Evolutionary conservation across 495 filamentous ascomycete genomes (phyloP).

Genomic region (Penicillium subrubescens): DNA sequence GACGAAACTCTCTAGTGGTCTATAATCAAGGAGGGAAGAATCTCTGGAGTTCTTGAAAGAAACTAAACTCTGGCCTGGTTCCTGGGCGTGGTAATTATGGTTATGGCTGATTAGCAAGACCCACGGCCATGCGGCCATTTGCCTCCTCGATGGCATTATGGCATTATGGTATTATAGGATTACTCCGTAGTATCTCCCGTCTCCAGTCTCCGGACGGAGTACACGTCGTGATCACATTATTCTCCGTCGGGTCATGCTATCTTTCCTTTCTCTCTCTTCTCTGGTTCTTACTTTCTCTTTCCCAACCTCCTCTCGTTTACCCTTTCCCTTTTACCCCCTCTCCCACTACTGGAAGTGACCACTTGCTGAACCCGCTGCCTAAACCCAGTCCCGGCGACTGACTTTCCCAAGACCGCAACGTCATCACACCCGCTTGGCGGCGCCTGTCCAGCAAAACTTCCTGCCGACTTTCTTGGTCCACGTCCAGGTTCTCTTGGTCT

Average conservation of each 20-base stretch:
- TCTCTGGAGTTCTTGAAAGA: background rate
- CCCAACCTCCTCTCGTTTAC: background rate
- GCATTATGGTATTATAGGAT: too few relatives aligned
- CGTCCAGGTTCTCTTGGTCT: background rate
- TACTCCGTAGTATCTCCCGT: background rate
- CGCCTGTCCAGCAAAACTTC: background rate
- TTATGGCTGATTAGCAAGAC: slow-evolving; percentile 2
- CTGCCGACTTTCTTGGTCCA: slow-evolving; percentile 1
- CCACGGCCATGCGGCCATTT: slow-evolving; percentile 12
- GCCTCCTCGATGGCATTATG: background rate
- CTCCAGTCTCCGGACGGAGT: background rate
- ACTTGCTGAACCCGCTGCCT: background rate
- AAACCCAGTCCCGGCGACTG: slow-evolving; percentile 8
- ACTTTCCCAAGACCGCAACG: slow-evolving; percentile 14
- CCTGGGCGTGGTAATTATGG: background rate
- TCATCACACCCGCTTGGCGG: slow-evolving; percentile 17
- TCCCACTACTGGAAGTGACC: background rate
- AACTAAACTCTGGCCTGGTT: background rate
- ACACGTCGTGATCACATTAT: background rate
- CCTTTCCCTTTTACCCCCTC: background rate
- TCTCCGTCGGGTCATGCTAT: background rate
- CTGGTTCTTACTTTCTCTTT: slow-evolving; percentile 2
- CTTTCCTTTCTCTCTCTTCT: background rate
- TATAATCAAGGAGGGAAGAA: background rate
- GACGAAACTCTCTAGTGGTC: background rate